These are phyloP conservation scores for Cladorrhinum sp. DNA, from an alignment of 2,329 filamentous ascomycete genomes.

Conservation along the genomic window DNA sequence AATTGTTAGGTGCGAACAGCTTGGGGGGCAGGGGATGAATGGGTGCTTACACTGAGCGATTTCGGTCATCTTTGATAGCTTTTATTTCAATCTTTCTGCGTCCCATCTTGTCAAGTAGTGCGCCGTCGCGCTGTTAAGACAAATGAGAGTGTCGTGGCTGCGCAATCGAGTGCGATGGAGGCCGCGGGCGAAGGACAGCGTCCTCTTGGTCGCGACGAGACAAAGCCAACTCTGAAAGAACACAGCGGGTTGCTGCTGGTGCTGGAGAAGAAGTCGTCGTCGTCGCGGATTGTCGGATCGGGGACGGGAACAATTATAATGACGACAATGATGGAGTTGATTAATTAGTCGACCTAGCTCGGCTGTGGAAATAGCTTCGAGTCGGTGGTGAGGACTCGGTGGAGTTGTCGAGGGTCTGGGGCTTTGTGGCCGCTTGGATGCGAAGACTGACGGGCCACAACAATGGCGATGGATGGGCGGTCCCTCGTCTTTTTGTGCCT, in stretches of 20 bases:
- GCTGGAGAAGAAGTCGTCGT: background rate
- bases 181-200: constrained; percentile 5
- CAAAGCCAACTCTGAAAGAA: constrained; percentile 11
- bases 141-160: constrained; percentile 6
- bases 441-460: constrained; percentile 16
- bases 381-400: constrained; percentile 7
- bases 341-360: background rate
- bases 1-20: constrained; percentile 16
- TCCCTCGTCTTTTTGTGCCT: constrained; percentile 27
- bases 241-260: constrained; percentile 3
- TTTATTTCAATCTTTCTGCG: constrained; percentile 99
- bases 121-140: constrained; percentile 5
- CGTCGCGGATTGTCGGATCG: background rate
- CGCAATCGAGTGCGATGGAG: background rate
- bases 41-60: constrained; percentile 83
- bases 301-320: background rate
- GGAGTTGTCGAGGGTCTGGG: constrained; percentile 10
- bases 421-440: constrained; percentile 17
- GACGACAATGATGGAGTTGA: background rate
- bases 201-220: constrained; percentile 6
- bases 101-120: constrained; percentile 64
- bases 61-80: constrained; percentile 97
- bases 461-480: constrained; percentile 25
- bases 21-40: background rate
- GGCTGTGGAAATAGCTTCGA: constrained; percentile 14